phyloP scores from a whole-genome alignment of 768 basidiomycete genomes.

The Lactarius hatsudake region DNA sequence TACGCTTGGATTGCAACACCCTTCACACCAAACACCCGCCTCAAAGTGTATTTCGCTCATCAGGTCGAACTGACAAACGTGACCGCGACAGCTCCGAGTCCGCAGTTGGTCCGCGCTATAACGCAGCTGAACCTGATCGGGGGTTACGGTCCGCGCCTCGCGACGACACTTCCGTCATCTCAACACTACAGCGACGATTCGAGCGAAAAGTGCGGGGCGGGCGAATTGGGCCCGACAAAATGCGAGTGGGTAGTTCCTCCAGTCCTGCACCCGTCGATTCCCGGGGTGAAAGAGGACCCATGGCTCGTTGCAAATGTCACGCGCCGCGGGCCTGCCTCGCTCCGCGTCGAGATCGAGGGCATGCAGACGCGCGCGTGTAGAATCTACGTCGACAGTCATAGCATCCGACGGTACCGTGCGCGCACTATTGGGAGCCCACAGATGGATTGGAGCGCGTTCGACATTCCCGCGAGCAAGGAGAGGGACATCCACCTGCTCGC shows the following conservation, averaged over 20 bases:
- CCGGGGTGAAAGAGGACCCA: constrained; percentile 17
- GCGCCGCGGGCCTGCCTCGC: constrained; percentile 44
- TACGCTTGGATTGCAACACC: constrained; percentile 54
- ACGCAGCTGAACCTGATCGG: constrained; percentile 47
- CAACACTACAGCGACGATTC: constrained; percentile 34
- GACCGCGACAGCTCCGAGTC: not conserved
- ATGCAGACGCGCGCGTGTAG: constrained; percentile 62
- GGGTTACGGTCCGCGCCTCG: constrained; percentile 41
- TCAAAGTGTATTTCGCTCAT: constrained; percentile 75
- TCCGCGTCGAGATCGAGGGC: constrained; percentile 51
- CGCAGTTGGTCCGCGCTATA: constrained; percentile 35
- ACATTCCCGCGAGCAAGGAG: constrained; percentile 20
- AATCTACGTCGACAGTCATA: constrained; percentile 50
- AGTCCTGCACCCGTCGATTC: constrained; percentile 42
- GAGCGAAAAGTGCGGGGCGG: constrained; percentile 33
- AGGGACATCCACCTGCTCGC: not conserved
- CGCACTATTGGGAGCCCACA: constrained; percentile 4
- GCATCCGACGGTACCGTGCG: constrained; percentile 17
- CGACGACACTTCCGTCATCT: constrained; percentile 55
- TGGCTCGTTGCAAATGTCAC: constrained; percentile 48
- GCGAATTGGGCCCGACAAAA: constrained; percentile 39
- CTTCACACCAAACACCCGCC: constrained; percentile 54
- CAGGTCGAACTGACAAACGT: constrained; percentile 42
- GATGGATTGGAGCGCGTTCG: constrained; percentile 12
- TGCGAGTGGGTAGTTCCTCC: constrained; percentile 49